phyloP scores from a whole-genome alignment of 768 basidiomycete species.

The Rhodotorula kratochvilovae region DNA sequence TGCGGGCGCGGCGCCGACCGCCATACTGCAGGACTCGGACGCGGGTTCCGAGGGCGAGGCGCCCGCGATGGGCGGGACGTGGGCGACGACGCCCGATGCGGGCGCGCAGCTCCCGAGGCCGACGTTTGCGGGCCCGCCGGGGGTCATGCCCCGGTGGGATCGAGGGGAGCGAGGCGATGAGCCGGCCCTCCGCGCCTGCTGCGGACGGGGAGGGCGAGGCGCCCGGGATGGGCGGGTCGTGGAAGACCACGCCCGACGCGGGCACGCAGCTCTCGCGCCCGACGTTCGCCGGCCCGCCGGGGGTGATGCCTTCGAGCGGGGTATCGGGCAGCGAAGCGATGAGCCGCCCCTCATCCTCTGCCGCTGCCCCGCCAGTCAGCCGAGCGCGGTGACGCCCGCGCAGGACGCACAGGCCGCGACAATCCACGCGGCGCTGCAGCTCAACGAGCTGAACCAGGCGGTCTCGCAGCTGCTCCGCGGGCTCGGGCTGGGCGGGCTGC shows the following conservation, averaged over 20 bases:
- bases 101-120: background rate
- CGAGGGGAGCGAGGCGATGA: too few relatives aligned
- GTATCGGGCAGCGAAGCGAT: too few relatives aligned
- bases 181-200: too few relatives aligned
- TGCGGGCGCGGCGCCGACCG: too few relatives aligned
- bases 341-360: too few relatives aligned
- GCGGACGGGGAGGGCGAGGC: background rate
- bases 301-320: background rate
- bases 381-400: background rate
- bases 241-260: background rate
- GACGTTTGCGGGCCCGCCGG: background rate
- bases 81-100: background rate
- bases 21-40: background rate
- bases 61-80: background rate
- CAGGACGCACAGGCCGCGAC: too few relatives aligned
- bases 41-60: background rate
- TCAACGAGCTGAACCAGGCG: too few relatives aligned
- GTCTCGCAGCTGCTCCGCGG: too few relatives aligned
- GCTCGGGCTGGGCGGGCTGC: too few relatives aligned
- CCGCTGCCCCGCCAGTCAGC: background rate
- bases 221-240: background rate
- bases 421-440: too few relatives aligned
- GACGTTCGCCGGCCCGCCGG: background rate
- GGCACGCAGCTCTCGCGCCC: background rate
- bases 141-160: background rate